phyloP scores from a whole-genome alignment of 192 early-diverging fungal genomes.

The Pecoramyces ruminantium region DNA sequence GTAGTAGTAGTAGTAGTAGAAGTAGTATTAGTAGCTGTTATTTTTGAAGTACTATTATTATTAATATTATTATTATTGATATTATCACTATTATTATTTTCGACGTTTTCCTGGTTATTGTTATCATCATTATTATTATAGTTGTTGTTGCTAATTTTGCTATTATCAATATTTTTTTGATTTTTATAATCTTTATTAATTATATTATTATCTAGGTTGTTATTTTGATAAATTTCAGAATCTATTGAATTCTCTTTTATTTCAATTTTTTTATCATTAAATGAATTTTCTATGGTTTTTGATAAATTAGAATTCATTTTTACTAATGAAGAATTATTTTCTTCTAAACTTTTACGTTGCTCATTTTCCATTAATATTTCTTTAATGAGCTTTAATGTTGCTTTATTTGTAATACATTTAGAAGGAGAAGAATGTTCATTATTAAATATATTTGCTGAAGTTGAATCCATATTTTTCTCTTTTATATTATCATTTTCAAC shows the following conservation, averaged over 20 bases:
- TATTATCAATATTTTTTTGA: neutral
- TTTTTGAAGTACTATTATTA: no score
- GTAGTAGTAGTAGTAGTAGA: no score
- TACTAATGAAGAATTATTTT: neutral
- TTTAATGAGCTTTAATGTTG: neutral
- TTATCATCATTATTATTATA: neutral
- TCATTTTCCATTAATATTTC: neutral
- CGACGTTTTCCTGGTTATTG: neutral
- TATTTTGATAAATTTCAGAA: no score
- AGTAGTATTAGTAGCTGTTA: no score
- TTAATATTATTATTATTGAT: neutral
- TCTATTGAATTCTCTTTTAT: no score
- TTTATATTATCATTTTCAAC: neutral
- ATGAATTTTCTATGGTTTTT: no score
- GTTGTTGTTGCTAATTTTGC: neutral
- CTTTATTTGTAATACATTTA: neutral
- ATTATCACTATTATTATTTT: neutral
- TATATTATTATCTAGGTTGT: no score
- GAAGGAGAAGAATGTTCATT: neutral
- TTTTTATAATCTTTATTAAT: no score
- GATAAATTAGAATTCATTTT: neutral
- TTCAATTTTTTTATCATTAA: no score
- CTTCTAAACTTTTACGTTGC: neutral
- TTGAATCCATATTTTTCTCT: no score
- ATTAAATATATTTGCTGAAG: neutral